Conservation (phyloP, 441 rosid genomes). For the Jatropha multifida region DNA sequence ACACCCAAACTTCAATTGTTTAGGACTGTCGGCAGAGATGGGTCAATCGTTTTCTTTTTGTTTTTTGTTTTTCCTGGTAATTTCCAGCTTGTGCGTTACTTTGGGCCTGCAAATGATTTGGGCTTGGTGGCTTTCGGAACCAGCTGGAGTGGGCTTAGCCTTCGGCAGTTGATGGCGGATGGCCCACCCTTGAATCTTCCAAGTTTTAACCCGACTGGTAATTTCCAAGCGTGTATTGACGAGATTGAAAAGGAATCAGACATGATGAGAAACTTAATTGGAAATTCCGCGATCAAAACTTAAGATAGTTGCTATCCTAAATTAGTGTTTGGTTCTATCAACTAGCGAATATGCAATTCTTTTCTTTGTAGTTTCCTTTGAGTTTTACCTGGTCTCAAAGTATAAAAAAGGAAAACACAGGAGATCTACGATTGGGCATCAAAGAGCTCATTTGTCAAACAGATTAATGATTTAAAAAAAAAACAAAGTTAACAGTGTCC, state of each 20-base stretch:
- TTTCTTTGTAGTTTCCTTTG: constrained; percentile 10
- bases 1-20: too few relatives aligned
- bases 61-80: too few relatives aligned
- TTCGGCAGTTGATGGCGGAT: too few relatives aligned
- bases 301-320: background rate
- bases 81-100: too few relatives aligned
- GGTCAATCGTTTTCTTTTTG: too few relatives aligned
- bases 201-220: too few relatives aligned
- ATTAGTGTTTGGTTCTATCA: background rate
- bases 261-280: background rate
- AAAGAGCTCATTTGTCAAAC: background rate
- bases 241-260: background rate
- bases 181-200: too few relatives aligned
- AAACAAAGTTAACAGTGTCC: background rate
- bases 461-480: background rate
- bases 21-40: background rate
- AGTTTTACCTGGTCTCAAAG: background rate
- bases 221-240: too few relatives aligned
- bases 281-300: background rate
- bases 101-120: background rate
- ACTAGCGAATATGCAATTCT: background rate
- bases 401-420: background rate
- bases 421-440: background rate
- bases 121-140: too few relatives aligned
- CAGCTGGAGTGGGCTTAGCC: too few relatives aligned